Evolutionary conservation across 306 rosid genomes (phyloP), one percentile per base, ranked within the genome.

Genomic region (Cicer pinnatifidum): DNA sequence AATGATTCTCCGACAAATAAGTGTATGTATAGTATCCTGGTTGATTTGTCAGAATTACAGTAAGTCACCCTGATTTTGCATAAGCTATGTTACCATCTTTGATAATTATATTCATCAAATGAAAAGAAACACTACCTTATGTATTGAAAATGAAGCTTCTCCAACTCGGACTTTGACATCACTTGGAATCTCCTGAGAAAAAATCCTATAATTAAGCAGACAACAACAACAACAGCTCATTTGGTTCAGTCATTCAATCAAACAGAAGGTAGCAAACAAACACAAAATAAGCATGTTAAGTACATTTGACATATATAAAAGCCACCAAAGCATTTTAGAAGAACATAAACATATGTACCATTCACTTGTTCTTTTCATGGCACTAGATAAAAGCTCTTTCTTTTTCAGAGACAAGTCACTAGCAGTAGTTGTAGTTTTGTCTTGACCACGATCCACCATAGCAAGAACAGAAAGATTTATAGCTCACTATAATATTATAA

Each of bases 101-200:
- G 3, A 2, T 28, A 28, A 3, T 8, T 45, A 44, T 62, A 28
- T 73, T 66, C 52, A 80, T 58, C 46, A 52, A 73, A 28, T 28
- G 0, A 28, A 28, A 28, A 75, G 46, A 72, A 56, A 11, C 35
- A 59, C 64, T 86, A 94, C 99, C 99, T 91, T 95, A 33, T 95
- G 99, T 68, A 95, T 82, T 38, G 93, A 80, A 84, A 95, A 95
- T 51, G 92, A 86, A 63, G 69, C 87, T 72, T 83, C 99, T 79
- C 91, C 97, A 82, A 87, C 86, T 66, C 83, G 88, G 75, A 95
- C 74, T 6, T 79, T 81, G 71, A 95, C 83, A 85, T 95, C 97
- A 47, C 97, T 90, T n/a, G 97, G 97, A 85, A 95, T 90, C 85
- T 91, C 99, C 77, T 90, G 96, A 61, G 97, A 95, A 75, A 88